phyloP scores from a whole-genome alignment of 2,329 filamentous ascomycete genomes.

The Rugonectria rugulosa region DNA sequence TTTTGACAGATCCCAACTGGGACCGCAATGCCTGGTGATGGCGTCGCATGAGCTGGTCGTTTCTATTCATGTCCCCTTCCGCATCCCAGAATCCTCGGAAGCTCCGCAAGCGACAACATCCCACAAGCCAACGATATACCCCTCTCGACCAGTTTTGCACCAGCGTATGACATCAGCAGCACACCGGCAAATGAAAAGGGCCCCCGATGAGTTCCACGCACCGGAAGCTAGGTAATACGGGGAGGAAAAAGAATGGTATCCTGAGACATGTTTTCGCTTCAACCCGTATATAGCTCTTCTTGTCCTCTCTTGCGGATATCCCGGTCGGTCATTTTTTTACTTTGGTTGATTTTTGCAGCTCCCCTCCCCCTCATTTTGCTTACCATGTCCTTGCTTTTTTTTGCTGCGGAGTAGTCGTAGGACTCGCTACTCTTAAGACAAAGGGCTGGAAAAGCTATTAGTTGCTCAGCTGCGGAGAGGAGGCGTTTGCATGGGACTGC shows the following conservation, averaged over 20 bases:
- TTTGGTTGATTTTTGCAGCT: background rate
- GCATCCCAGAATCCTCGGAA: slow-evolving; percentile 32
- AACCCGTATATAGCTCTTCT: slow-evolving; percentile 11
- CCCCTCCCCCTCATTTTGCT: slow-evolving; percentile 2
- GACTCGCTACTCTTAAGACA: background rate
- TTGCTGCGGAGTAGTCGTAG: slow-evolving; percentile 1
- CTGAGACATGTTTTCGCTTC: background rate
- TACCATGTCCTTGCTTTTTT: background rate
- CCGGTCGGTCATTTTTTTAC: slow-evolving; percentile 6
- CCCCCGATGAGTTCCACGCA: background rate
- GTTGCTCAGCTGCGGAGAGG: background rate
- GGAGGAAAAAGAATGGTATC: background rate
- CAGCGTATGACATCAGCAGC: background rate
- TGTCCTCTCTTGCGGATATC: background rate
- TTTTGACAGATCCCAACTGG: slow-evolving; percentile 77
- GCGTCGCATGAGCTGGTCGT: slow-evolving; percentile 32
- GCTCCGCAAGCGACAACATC: slow-evolving; percentile 38
- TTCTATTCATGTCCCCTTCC: slow-evolving; percentile 27
- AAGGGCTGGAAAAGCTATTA: background rate
- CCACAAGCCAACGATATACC: slow-evolving; percentile 28
- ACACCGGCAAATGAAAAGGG: background rate
- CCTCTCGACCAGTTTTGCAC: slow-evolving; percentile 27
- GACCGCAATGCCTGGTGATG: slow-evolving; percentile 87
- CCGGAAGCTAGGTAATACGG: background rate
- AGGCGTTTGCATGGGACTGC: slow-evolving; percentile 2